Evolutionary conservation across 345 rosid species (phyloP).

Genomic region (Alliaria petiolata): DNA sequence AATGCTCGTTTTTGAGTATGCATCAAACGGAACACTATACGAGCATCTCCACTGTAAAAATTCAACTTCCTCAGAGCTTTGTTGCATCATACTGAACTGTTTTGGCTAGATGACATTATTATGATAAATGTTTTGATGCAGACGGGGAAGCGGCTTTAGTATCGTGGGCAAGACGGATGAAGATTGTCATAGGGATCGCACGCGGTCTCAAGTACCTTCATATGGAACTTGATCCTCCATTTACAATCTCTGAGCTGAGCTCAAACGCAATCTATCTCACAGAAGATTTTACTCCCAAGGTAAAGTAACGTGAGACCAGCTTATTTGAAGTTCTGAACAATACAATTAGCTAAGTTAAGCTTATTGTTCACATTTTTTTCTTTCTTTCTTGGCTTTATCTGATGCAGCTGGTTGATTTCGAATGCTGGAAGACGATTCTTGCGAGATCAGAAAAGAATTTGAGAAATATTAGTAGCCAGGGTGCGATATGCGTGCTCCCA

Average conservation of each 20-base stretch:
- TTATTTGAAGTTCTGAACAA: neutral
- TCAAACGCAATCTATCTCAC: constrained; percentile 92
- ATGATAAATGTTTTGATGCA: constrained; percentile 30
- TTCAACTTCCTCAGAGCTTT: constrained; percentile 11
- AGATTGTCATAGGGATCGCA: constrained; percentile 75
- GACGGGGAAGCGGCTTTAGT: constrained; percentile 90
- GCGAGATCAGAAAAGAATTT: constrained; percentile 85
- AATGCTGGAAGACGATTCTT: constrained; percentile 92
- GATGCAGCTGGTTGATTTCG: constrained; percentile 91
- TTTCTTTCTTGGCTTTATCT: neutral
- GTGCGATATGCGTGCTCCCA: constrained; percentile 74
- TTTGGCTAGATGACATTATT: neutral
- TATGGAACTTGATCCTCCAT: constrained; percentile 80
- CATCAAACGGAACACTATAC: constrained; percentile 90
- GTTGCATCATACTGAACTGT: neutral
- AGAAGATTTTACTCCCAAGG: constrained; percentile 97
- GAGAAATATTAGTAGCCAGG: constrained; percentile 66
- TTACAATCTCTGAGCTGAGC: constrained; percentile 85
- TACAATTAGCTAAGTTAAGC: constrained; percentile 4
- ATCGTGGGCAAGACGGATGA: constrained; percentile 93
- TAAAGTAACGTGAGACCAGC: constrained; percentile 20
- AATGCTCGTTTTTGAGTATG: constrained; percentile 93
- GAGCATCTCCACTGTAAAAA: constrained; percentile 94
- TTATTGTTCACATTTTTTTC: neutral
- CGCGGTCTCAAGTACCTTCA: constrained; percentile 91